Percentiles rank a stretch among this genome's conserved stretches.
These are phyloP conservation scores for Pseudogymnoascus destructans DNA, from an alignment of 2,329 filamentous ascomycete genomes.

Conservation along the genomic window DNA sequence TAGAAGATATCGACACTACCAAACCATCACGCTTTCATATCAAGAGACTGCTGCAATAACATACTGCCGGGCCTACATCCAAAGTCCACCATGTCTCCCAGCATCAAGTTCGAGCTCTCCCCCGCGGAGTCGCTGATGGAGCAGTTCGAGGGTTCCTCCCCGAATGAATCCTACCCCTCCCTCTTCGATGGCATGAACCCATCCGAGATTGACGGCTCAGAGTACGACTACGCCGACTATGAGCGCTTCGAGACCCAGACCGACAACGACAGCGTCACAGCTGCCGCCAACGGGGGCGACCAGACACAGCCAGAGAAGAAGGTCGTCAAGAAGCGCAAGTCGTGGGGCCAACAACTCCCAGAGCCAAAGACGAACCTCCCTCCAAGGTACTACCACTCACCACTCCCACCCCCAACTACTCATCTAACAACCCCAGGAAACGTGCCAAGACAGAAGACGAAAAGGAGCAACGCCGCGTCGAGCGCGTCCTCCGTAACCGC, in stretches of 20 bases:
- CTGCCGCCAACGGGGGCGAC: slow-evolving; percentile 19
- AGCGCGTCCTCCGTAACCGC: slow-evolving; percentile 91
- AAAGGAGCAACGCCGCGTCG: slow-evolving; percentile 94
- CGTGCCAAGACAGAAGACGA: slow-evolving; percentile 97
- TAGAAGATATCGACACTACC: background rate
- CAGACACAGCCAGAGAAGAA: slow-evolving; percentile 45
- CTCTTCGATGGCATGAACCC: slow-evolving; percentile 23
- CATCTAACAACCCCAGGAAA: slow-evolving; percentile 47
- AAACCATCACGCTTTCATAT: background rate
- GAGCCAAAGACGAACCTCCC: slow-evolving; percentile 94
- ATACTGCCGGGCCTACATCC: background rate
- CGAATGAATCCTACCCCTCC: slow-evolving; percentile 18
- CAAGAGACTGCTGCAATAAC: background rate
- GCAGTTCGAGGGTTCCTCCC: background rate
- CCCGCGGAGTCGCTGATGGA: background rate
- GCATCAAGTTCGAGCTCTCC: background rate
- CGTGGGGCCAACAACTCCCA: slow-evolving; percentile 93
- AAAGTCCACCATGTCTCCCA: background rate
- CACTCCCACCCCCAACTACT: slow-evolving; percentile 8
- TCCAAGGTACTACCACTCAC: slow-evolving; percentile 47
- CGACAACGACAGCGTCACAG: slow-evolving; percentile 16
- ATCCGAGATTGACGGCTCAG: slow-evolving; percentile 24
- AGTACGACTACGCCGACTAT: slow-evolving; percentile 23
- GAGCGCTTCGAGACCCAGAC: background rate
- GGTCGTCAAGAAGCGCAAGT: slow-evolving; percentile 85